phyloP scores from a whole-genome alignment of 805 yeast genomes.

The Wickerhamiella siamensis region DNA sequence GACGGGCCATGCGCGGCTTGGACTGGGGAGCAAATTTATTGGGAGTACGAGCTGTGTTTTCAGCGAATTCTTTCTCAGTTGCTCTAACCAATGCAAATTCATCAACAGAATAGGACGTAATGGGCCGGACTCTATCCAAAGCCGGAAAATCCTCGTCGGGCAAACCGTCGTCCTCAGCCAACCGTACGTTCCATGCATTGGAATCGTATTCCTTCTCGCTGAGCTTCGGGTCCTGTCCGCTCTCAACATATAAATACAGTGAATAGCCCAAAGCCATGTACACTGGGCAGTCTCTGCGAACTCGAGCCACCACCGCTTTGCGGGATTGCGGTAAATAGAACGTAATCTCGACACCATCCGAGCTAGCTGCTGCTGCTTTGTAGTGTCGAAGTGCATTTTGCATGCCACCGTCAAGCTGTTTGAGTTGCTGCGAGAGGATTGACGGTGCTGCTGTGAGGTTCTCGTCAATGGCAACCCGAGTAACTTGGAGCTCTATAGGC shows the following conservation, averaged over 20 bases:
- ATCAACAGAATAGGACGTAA: slow-evolving; percentile 62
- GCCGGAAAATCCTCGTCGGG: slow-evolving; percentile 86
- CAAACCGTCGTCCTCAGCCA: slow-evolving; percentile 87
- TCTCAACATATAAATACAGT: slow-evolving; percentile 25
- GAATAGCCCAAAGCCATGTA: slow-evolving; percentile 44
- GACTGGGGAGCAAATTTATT: slow-evolving; percentile 11
- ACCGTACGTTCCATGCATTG: slow-evolving; percentile 58
- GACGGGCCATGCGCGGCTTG: not conserved
- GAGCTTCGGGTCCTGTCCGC: slow-evolving; percentile 18
- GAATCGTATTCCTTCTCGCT: slow-evolving; percentile 32
- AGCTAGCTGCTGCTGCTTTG: slow-evolving; percentile 12
- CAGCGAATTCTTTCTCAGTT: slow-evolving; percentile 22
- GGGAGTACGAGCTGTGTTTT: slow-evolving; percentile 24
- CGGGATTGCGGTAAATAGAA: slow-evolving; percentile 24
- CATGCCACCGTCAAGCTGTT: not conserved
- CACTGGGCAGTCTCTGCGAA: slow-evolving; percentile 30
- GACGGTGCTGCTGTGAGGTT: not conserved
- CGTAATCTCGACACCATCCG: slow-evolving; percentile 14
- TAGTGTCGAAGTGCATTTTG: slow-evolving; percentile 17
- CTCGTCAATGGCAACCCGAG: not conserved
- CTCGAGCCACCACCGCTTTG: slow-evolving; percentile 23
- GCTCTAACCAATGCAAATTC: slow-evolving; percentile 69
- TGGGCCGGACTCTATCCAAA: slow-evolving; percentile 48
- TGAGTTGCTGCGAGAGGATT: slow-evolving; percentile 4
- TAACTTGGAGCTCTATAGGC: not conserved